A percentile compares a stretch with the other conserved stretches of the same genome.
These are phyloP conservation scores for Escallonia rubra DNA, from an alignment of 129 eudicot species.

Conservation along the genomic window DNA sequence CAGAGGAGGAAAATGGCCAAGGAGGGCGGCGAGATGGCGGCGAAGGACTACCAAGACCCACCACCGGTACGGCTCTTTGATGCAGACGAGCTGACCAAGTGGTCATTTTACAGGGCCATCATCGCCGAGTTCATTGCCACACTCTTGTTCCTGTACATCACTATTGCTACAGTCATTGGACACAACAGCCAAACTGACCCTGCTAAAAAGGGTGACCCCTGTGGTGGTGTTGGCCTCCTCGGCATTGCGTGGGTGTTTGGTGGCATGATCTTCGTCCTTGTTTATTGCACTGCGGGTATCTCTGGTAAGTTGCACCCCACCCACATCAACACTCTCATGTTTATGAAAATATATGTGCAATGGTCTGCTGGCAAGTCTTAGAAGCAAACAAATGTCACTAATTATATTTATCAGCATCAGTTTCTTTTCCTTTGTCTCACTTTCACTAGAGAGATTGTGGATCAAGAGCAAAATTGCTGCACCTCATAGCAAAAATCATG, in stretches of 20 bases:
- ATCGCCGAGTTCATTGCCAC: constrained; percentile 72
- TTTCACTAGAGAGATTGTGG: too few species aligned
- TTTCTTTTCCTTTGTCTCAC: too few species aligned
- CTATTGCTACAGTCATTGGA: constrained; percentile 71
- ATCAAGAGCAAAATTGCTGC: too few species aligned
- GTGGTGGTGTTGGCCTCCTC: constrained; percentile 2
- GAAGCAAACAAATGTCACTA: too few species aligned
- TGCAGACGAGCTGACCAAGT: constrained; percentile 48
- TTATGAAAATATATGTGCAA: too few species aligned
- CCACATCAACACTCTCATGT: too few species aligned
- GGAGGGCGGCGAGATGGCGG: constrained; percentile 28
- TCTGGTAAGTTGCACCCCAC: neutral
- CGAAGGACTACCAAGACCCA: constrained; percentile 63
- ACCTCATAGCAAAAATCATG: too few species aligned
- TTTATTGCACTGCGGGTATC: neutral
- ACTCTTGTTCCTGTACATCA: constrained; percentile 55
- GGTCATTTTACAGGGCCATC: constrained; percentile 66
- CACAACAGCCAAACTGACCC: constrained; percentile 54
- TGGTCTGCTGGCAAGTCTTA: too few species aligned
- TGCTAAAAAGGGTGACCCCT: constrained; percentile 21
- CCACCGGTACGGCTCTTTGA: constrained; percentile 52
- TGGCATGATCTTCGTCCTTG: neutral
- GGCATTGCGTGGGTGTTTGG: neutral
- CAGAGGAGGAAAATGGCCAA: too few species aligned
- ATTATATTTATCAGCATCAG: too few species aligned